Conservation (phyloP, 306 rosid genomes). For the Parietaria judaica region DNA sequence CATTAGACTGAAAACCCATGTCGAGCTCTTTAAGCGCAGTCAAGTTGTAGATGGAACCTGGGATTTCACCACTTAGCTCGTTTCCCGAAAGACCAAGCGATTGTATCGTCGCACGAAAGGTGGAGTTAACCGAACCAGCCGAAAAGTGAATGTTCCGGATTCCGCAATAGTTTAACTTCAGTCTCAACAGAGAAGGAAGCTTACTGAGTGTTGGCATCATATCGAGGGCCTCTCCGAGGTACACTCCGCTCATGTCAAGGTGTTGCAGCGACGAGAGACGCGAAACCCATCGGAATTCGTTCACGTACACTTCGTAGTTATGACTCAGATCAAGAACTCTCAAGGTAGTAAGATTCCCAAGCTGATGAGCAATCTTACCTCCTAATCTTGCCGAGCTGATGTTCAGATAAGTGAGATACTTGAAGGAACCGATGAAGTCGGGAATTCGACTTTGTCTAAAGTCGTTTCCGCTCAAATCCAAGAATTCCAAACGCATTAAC, state of each 20-base stretch:
- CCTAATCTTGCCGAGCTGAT: constrained; percentile 9
- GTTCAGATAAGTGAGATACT: constrained; percentile 5
- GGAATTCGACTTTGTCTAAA: constrained; percentile 8
- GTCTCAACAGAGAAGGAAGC: constrained; percentile 4
- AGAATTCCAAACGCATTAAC: constrained; percentile 8
- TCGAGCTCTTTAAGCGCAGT: background rate
- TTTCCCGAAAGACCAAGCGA: background rate
- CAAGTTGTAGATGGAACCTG: background rate
- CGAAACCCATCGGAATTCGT: constrained; percentile 1
- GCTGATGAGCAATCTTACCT: constrained; percentile 9
- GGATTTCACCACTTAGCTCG: background rate
- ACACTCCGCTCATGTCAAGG: background rate
- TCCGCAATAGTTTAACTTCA: background rate
- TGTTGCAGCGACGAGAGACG: constrained; percentile 4
- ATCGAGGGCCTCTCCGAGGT: background rate
- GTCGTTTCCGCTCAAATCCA: constrained; percentile 20
- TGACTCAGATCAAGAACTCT: background rate
- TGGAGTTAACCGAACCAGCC: background rate
- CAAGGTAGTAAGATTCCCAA: constrained; percentile 8
- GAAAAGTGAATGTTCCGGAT: background rate
- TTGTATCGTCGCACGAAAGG: no score
- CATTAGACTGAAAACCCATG: background rate
- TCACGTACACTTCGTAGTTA: background rate
- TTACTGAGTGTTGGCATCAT: background rate
- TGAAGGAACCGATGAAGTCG: constrained; percentile 15